Base-by-base conservation (phyloP, 2,329 filamentous ascomycete genomes). In the Cercospora sojina region DNA sequence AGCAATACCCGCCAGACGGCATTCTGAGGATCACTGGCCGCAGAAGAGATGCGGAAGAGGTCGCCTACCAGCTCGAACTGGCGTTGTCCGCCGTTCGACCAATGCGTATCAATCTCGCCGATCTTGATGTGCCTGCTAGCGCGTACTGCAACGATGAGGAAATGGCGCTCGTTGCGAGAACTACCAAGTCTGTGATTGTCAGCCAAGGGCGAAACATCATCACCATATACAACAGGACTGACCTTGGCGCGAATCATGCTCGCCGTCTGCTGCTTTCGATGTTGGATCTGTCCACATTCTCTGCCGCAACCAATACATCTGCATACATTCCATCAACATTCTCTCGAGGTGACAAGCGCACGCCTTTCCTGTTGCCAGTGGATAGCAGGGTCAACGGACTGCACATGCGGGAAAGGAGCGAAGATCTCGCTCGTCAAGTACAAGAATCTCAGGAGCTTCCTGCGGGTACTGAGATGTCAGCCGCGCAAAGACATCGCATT, bases 11-110 rank as follows among this genome's bases (percentile, higher is more conserved):
- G 56, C 68, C 67, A 10, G 70, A 75, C 32, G 66, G 68, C 27
- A 59, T 74, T 12, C 41, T 76, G 27, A 73, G 74, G n/a, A 72
- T 77, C 62, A 75, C 73, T n/a, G 75, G 69, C 27, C 73, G 74
- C 5, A 69, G 71, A 20, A 65, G 67, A 29, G 73, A 74, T 56
- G 74, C 74, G 6, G 72, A 74, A 53, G 72, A 75, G 38, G 67
- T 74, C 43, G 73, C 71, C 10, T 64, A 64, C 13, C 67, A 69
- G 38, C 55, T 77, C 27, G 64, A 73, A 57, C 57, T 66, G 23
- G 66, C 67, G n/a, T 56, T 76, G 16, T 43, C 65, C 27, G 43
- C 62, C 1, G 67, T 71, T 7, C 38, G 57, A 47, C 64, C 60
- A 5, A 64, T 70, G 5, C 64, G 67, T 12, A 25, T 75, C 5